Evolutionary conservation across 1,284 basidiomycete genomes (phyloP).

Genomic region (Cerioporus squamosus): DNA sequence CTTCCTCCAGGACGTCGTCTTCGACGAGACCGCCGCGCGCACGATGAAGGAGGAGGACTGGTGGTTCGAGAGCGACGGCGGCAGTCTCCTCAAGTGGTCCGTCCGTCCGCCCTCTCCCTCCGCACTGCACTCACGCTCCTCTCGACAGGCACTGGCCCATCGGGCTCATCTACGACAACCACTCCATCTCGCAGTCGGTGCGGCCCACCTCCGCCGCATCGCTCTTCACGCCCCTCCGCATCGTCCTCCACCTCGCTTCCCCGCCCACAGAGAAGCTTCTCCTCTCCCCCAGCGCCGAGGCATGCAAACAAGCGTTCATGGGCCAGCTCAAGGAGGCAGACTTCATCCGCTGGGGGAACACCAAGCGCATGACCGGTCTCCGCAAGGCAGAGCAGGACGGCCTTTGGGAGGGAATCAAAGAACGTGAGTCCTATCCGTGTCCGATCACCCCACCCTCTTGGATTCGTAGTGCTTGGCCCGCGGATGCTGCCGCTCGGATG

Average conservation of each 20-base stretch:
- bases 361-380: constrained; percentile 87
- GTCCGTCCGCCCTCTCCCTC: constrained; percentile 29
- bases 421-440: constrained; percentile 61
- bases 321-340: constrained; percentile 94
- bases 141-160: constrained; percentile 90
- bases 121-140: not conserved
- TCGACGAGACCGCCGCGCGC: constrained; percentile 80
- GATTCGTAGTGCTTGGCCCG: too few relatives aligned
- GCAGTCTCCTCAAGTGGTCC: constrained; percentile 80
- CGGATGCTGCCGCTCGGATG: too few relatives aligned
- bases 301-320: constrained; percentile 91
- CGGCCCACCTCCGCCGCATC: constrained; percentile 49
- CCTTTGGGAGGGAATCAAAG: constrained; percentile 92
- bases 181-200: constrained; percentile 63
- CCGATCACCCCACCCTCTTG: not conserved
- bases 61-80: constrained; percentile 92
- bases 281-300: constrained; percentile 76
- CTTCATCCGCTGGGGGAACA: constrained; percentile 94
- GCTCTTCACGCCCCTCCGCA: constrained; percentile 64
- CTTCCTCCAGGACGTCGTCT: constrained; percentile 87
- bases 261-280: constrained; percentile 86
- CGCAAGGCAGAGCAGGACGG: constrained; percentile 90
- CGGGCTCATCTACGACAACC: constrained; percentile 88
- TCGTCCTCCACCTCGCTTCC: constrained; percentile 85
- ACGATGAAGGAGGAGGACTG: constrained; percentile 83